Percentiles rank a stretch among this genome's conserved stretches.
Evolutionary conservation across 129 eudicot genomes (phyloP).

Genomic region (Solidago caesia): DNA sequence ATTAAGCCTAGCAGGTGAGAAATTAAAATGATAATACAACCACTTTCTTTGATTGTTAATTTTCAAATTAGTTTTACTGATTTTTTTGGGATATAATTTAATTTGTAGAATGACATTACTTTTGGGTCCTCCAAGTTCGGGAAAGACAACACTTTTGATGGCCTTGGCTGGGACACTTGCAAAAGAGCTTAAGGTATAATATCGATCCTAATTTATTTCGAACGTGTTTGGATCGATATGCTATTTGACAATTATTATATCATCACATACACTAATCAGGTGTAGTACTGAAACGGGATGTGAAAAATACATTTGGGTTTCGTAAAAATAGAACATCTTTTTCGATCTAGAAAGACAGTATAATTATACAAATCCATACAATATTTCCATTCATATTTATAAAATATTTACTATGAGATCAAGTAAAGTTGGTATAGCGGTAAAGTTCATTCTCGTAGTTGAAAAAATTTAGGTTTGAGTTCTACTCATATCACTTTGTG

Average conservation of each 20-base stretch:
- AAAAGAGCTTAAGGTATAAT: constrained; percentile 44
- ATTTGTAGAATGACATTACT: constrained; percentile 70
- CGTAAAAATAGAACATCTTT: background rate
- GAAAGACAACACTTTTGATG: constrained; percentile 72
- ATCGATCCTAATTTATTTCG: background rate
- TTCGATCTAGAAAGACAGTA: background rate
- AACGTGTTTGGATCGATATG: too few relatives aligned
- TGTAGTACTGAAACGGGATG: too few relatives aligned
- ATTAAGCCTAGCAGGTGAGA: constrained; percentile 73
- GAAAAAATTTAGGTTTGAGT: too few relatives aligned
- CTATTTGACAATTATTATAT: background rate
- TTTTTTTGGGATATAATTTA: background rate
- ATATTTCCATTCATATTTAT: too few relatives aligned
- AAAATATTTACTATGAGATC: too few relatives aligned
- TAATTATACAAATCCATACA: too few relatives aligned
- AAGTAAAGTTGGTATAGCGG: too few relatives aligned
- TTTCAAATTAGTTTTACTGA: background rate
- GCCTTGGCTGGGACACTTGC: constrained; percentile 75
- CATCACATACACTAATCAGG: too few relatives aligned
- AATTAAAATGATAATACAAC: background rate
- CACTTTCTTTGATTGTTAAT: background rate
- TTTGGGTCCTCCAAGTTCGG: constrained; percentile 87
- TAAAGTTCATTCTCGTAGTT: too few relatives aligned
- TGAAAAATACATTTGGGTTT: too few relatives aligned
- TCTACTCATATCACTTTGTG: too few relatives aligned